Base-by-base conservation (phyloP, 345 rosid species). In the Heritiera fomes region DNA sequence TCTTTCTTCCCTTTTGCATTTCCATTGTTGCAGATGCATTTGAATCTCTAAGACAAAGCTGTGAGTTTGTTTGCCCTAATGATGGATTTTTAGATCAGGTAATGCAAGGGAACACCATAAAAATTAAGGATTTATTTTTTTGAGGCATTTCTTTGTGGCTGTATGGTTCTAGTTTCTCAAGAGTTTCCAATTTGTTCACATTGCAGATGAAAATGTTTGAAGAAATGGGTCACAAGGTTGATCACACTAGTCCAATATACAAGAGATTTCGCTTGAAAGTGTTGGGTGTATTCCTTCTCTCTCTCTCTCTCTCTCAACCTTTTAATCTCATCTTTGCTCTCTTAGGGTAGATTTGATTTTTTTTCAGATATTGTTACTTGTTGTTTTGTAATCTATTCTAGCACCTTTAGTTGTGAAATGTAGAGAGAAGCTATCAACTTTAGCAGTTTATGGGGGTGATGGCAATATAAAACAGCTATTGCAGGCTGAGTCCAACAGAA, bases 81-180 rank as follows among this genome's bases (percentile, higher is more conserved):
- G 93, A 86, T 88, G 97, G 94, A 47, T 93, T 95, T 84, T 64
- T 90, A 67, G 93, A 95, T 71, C 97, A 94, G 94, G 98, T 93
- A 79, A 79, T 75, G 69, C 77, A 55, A 67, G 60, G 17, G 79
- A 63, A 56, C 81, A 63, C 66, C 11, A 7, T 59, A 64, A 11
- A 38, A 43, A 41, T 45, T 60, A n/a, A 55, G 13, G 17, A 46
- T 79, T 66, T 78, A 76, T 23, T 18, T 10, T 68, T 6, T 23
- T 23, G 15, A 68, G 63, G 66, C 45, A 14, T 65, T 71, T 4
- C n/a, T 32, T 81, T 56, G 75, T 74, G 73, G 60, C 34, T 72
- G 15, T 70, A 46, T 45, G 74, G 69, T 83, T 34, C 65, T 74
- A 56, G 52, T 40, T 67, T 66, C n/a, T 79, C 40, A 61, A 49